These are phyloP conservation scores for Fraxinus latifolia DNA, from an alignment of 305 asterid species.

Conservation along the genomic window DNA sequence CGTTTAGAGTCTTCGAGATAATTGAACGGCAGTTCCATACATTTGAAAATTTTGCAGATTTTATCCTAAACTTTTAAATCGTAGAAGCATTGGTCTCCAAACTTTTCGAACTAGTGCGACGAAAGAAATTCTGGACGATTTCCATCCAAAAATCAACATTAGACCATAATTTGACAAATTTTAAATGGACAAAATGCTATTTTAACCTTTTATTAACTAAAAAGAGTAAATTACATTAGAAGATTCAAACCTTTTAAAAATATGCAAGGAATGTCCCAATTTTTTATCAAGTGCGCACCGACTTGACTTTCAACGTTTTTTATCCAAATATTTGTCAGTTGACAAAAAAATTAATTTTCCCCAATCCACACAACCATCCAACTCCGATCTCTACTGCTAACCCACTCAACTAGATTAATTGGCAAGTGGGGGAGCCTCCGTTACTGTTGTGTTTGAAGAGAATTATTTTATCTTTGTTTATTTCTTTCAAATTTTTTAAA, in stretches of 20 bases:
- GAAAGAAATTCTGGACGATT: no score
- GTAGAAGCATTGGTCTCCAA: neutral
- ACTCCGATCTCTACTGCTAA: neutral
- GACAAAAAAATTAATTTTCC: no score
- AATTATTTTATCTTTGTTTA: no score
- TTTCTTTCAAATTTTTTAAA: no score
- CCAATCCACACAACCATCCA: neutral
- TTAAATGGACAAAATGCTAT: neutral
- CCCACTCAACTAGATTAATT: neutral
- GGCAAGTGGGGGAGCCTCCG: neutral
- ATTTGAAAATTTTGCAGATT: neutral
- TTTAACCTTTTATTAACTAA: neutral
- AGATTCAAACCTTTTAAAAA: neutral
- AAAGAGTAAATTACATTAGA: neutral
- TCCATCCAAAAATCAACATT: neutral
- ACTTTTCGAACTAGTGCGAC: neutral
- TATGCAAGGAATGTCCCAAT: neutral
- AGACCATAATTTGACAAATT: neutral
- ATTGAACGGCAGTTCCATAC: neutral
- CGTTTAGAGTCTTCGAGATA: neutral
- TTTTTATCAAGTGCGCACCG: no score
- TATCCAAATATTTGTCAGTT: neutral
- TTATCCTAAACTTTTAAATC: neutral
- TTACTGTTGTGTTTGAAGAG: neutral
- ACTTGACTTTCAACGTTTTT: no score